phyloP scores from a whole-genome alignment of 768 basidiomycete genomes.

The Termitomyces sp. region DNA sequence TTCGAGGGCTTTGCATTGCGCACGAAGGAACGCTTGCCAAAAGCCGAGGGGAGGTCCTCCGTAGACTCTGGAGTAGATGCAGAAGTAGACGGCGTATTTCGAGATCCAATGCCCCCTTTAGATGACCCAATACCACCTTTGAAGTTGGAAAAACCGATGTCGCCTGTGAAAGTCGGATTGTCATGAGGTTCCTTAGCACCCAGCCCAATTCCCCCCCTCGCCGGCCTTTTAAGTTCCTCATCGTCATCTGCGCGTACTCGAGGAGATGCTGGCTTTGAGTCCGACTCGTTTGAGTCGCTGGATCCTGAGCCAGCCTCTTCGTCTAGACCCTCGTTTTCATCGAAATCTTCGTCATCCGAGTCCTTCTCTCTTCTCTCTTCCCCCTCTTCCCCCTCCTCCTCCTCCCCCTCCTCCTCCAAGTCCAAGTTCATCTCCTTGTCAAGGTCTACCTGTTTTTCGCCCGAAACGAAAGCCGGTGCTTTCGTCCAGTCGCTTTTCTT shows the following conservation, averaged over 20 bases:
- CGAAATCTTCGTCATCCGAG: slow-evolving; percentile 30
- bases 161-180: slow-evolving; percentile 12
- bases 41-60: slow-evolving; percentile 35
- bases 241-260: slow-evolving; percentile 50
- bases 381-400: slow-evolving; percentile 27
- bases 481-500: slow-evolving; percentile 67
- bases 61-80: slow-evolving; percentile 12
- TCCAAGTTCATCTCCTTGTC: slow-evolving; percentile 31
- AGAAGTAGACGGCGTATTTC: slow-evolving; percentile 17
- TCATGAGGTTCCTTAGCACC: slow-evolving; percentile 9
- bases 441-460: slow-evolving; percentile 45
- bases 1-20: slow-evolving; percentile 46
- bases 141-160: slow-evolving; percentile 31
- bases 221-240: slow-evolving; percentile 30
- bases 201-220: slow-evolving; percentile 41
- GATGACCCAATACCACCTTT: slow-evolving; percentile 31
- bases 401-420: slow-evolving; percentile 24
- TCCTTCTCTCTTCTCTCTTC: slow-evolving; percentile 24
- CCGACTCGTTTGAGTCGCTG: slow-evolving; percentile 41
- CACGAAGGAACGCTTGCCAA: slow-evolving; percentile 42
- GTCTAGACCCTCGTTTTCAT: slow-evolving; percentile 19
- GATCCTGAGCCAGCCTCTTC: slow-evolving; percentile 13
- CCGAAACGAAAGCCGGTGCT: slow-evolving; percentile 70
- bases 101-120: slow-evolving; percentile 31
- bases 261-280: slow-evolving; percentile 48